Evolutionary conservation across 2,329 filamentous ascomycete genomes (phyloP).

Genomic region (Rachicladosporium sp.): DNA sequence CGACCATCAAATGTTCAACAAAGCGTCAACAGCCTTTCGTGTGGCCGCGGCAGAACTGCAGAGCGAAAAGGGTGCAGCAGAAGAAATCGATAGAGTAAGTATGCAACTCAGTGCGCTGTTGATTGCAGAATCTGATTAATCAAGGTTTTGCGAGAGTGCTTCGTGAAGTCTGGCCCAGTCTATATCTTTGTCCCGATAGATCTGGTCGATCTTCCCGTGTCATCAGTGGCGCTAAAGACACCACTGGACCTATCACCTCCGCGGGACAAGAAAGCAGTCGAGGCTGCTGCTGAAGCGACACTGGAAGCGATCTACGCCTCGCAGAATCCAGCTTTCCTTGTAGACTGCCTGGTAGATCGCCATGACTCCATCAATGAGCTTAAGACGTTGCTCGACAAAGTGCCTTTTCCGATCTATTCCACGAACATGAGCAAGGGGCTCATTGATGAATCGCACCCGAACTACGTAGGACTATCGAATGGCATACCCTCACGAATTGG

Average conservation of each 20-base stretch:
- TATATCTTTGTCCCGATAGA: slow-evolving; percentile 35
- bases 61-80: slow-evolving; percentile 27
- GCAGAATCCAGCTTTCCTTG: slow-evolving; percentile 26
- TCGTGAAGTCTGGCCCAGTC: slow-evolving; percentile 30
- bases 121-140: too few species aligned
- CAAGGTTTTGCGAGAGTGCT: slow-evolving; percentile 26
- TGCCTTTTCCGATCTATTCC: slow-evolving; percentile 27
- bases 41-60: slow-evolving; percentile 29
- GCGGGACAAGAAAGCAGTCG: slow-evolving; percentile 15
- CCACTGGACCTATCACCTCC: slow-evolving; percentile 25
- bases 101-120: too few species aligned
- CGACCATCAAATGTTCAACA: slow-evolving; percentile 31
- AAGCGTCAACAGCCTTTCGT: slow-evolving; percentile 25
- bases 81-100: slow-evolving; percentile 30
- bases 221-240: slow-evolving; percentile 23
- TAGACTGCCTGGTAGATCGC: slow-evolving; percentile 28
- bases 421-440: slow-evolving; percentile 32
- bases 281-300: slow-evolving; percentile 24
- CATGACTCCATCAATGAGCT: slow-evolving; percentile 26
- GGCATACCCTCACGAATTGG: slow-evolving; percentile 27
- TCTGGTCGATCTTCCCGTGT: slow-evolving; percentile 26
- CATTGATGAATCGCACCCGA: slow-evolving; percentile 29
- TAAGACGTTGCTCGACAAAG: slow-evolving; percentile 21
- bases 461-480: slow-evolving; percentile 31
- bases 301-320: slow-evolving; percentile 20